Base-by-base conservation (phyloP, 2,329 filamentous ascomycete genomes). In the Leptoxyphium fumago region DNA sequence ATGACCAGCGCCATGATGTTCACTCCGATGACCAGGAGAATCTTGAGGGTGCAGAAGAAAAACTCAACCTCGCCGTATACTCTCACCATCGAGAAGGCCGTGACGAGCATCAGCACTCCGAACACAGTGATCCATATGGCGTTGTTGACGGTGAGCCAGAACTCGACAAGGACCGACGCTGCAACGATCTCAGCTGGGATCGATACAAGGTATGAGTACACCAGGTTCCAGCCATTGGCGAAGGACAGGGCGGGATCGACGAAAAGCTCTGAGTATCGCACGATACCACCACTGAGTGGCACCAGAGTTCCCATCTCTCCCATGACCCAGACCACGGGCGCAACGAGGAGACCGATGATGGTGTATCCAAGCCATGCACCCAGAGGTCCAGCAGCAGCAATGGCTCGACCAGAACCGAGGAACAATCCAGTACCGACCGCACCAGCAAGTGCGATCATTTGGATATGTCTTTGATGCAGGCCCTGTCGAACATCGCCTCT, bases 291-390 rank as follows among this genome's bases (percentile, higher is more conserved):
- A 5, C 52, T 65, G 42, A 76, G 61, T 3, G 74, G 74, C 18
- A 52, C 39, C 47, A 73, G 75, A 5, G 73, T 67, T 43, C 68
- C 69, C 70, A 78, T 75, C 58, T 78, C 75, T 43, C 71, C 74
- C 29, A 77, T 51, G 18, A 57, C 54, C 41, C 65, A 64, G 58
- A 67, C 65, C n/a, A 67, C 54, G 38, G 58, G 56, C 50, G 56
- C 66, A 3, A 67, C 60, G n/a, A 65, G 51, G 26, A 55, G 52
- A 6, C 58, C 58, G 15, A 36, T 15, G 32, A 36, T 13, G 3
- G 32, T 36, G 46, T 62, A 67, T 17, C 53, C 60, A 57, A 62
- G 62, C 45, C 61, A 57, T 30, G 63, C 52, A 9, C 60, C 62
- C 28, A 59, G 58, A 50, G 52, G 57, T 2, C 58, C 57, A 18